Evolutionary conservation across 306 rosid genomes (phyloP), one percentile per base, ranked within the genome.

Genomic region (Fragaria iinumae): DNA sequence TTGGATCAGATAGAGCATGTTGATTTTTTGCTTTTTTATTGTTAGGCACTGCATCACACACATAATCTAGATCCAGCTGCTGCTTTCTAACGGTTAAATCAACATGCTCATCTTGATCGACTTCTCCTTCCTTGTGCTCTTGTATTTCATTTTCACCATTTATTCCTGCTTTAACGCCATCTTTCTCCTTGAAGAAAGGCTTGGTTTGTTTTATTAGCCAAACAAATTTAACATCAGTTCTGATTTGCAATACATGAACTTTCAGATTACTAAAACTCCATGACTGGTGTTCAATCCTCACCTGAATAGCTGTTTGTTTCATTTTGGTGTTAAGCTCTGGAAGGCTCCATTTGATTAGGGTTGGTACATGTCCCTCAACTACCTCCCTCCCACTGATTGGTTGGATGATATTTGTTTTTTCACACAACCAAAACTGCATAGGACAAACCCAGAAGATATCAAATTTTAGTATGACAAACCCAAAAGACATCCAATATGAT

Each of bases 341-440:
- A 14, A 62, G 41, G 41, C 41, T 62, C 67, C 67, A 62, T 62
- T 29, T 62, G 67, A 62, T 32, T 13, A 62, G 67, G 11, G 41
- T 2, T 29, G 67, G 41, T 62, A 3, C 34, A 6, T 29, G n/a
- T 27, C 41, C 41, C 41, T 59, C 65, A 21, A 23, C 6, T 59
- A 59, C 18, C 36, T 29, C 67, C 67, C 41, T 62, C 67, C 67
- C 67, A 27, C 39, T 27, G 41, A 62, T 62, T 62, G 67, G 43
- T 62, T 29, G 41, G 14, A 4, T 62, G 5, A 62, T 29, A 29
- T 62, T 29, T 29, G 67, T 62, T 7, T 62, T 29, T n/a, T 62
- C 67, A 62, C 67, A 27, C 7, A 29, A 29, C 67, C 39, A 29
- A 62, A 29, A 29, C 67, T 29, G 67, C 14, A 3, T 3, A 56